Evolutionary conservation across 129 eudicot species (phyloP).

Genomic region (Centrapalus pauciflorus): DNA sequence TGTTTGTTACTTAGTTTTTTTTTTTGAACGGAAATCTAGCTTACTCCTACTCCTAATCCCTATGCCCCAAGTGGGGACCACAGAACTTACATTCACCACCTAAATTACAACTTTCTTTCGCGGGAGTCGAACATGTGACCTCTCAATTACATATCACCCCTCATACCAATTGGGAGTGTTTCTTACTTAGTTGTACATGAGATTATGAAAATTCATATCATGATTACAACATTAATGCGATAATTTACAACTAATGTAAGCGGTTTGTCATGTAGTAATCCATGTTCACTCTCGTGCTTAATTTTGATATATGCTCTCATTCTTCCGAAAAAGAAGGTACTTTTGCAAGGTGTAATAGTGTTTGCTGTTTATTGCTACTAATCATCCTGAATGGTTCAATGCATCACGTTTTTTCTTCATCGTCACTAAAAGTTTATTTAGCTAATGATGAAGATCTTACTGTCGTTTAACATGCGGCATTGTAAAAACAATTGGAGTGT

Average conservation of each 20-base stretch:
- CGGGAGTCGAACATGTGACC: no score
- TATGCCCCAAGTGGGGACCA: no score
- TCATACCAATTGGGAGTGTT: no score
- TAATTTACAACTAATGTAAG: background rate
- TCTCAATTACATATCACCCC: no score
- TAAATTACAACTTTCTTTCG: no score
- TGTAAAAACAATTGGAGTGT: constrained; percentile 3
- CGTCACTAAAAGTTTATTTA: background rate
- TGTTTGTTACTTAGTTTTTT: background rate
- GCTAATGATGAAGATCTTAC: background rate
- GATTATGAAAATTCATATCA: constrained; percentile 5
- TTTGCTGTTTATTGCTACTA: background rate
- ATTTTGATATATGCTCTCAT: background rate
- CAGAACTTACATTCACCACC: background rate
- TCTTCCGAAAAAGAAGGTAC: background rate
- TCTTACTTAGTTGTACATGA: background rate
- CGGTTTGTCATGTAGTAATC: background rate
- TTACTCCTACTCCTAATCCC: no score
- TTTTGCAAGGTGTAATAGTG: background rate
- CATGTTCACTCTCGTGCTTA: background rate
- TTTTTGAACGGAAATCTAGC: no score
- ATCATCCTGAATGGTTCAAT: background rate
- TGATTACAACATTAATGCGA: background rate
- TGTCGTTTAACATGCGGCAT: background rate
- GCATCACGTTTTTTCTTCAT: background rate